Evolutionary conservation across 2,329 filamentous ascomycete genomes (phyloP).

Genomic region (Phialophora expanda): DNA sequence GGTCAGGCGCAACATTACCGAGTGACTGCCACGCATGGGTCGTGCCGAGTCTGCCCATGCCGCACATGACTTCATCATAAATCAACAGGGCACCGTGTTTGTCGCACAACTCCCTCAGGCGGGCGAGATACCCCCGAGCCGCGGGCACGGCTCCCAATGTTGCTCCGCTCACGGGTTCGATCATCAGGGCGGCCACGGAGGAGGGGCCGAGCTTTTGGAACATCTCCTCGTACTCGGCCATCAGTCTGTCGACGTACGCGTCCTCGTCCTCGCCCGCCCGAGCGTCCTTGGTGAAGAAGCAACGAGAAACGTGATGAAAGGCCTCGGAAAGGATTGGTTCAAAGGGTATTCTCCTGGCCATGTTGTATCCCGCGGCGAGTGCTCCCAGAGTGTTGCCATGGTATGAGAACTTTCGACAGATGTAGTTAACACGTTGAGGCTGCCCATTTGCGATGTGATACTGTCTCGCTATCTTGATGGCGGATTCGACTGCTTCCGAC

Average conservation of each 20-base stretch:
- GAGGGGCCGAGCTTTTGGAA: constrained; percentile 53
- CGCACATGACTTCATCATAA: constrained; percentile 67
- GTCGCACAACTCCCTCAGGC: constrained; percentile 59
- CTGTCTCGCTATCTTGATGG: constrained; percentile 56
- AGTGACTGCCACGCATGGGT: constrained; percentile 61
- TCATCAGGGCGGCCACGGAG: constrained; percentile 55
- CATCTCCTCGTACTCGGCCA: constrained; percentile 55
- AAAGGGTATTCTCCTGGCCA: constrained; percentile 43
- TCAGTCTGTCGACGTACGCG: constrained; percentile 49
- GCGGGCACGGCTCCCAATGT: constrained; percentile 59
- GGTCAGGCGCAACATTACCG: constrained; percentile 57
- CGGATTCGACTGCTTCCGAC: constrained; percentile 53
- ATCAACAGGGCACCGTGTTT: constrained; percentile 73
- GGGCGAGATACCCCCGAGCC: constrained; percentile 59
- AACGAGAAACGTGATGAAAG: constrained; percentile 37
- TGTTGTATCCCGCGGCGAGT: constrained; percentile 48
- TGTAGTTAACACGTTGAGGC: constrained; percentile 47
- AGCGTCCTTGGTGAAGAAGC: constrained; percentile 43
- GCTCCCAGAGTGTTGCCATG: constrained; percentile 59
- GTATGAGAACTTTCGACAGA: constrained; percentile 54
- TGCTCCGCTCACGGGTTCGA: constrained; percentile 56
- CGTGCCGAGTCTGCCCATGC: constrained; percentile 62
- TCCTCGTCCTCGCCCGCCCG: constrained; percentile 45
- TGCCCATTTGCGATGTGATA: constrained; percentile 52
- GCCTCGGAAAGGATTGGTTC: constrained; percentile 37